Evolutionary conservation across 1,139 yeast species (phyloP).

Genomic region (Magnusiomyces tetraspermus): DNA sequence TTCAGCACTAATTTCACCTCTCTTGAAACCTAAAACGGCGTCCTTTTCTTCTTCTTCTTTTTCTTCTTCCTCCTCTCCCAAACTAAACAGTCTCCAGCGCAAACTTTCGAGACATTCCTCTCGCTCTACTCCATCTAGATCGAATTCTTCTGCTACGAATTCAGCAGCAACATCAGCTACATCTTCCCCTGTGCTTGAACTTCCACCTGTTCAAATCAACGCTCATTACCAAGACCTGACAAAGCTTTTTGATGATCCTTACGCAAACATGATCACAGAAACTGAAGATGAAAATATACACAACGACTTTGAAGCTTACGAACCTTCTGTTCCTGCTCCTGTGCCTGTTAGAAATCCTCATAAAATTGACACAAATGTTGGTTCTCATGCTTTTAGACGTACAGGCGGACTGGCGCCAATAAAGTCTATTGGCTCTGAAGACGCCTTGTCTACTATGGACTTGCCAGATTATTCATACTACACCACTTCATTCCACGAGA

Average conservation of each 20-base stretch:
- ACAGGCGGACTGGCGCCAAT: background rate
- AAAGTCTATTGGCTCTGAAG: background rate
- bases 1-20: background rate
- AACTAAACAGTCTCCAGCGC: background rate
- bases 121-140: background rate
- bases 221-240: conserved; percentile 9
- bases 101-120: background rate
- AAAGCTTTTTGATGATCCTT: conserved; percentile 4
- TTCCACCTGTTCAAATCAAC: conserved; percentile 7
- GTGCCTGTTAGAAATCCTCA: no score
- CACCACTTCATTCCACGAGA: background rate
- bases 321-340: no score
- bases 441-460: conserved; percentile 1
- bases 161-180: no score
- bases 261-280: background rate
- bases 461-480: conserved; percentile 3
- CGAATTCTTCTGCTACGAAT: background rate
- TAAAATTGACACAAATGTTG: no score
- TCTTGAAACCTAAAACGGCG: background rate
- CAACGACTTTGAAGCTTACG: no score
- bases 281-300: no score
- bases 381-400: no score
- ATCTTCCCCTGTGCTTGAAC: conserved; percentile 3
- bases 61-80: background rate
- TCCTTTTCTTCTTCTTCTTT: background rate